Base-by-base conservation (phyloP, 805 yeast species). In the Cyberlindnera mississippiensis region DNA sequence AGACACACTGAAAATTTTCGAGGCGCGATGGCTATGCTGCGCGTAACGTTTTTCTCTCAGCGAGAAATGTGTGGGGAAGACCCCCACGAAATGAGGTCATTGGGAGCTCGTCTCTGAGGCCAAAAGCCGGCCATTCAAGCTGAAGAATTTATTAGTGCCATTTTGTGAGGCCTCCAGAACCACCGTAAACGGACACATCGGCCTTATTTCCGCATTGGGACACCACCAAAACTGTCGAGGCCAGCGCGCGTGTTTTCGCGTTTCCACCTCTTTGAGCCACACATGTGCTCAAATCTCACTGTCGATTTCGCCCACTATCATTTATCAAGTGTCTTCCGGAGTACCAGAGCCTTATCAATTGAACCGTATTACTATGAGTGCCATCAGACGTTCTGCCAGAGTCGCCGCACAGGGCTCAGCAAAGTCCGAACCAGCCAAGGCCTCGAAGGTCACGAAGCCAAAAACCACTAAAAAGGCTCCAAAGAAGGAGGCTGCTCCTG, bases 391-490 rank as follows among this genome's bases (percentile, higher is more conserved):
- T 16, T 45, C 57, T 9, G 36, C 51, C 2, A 49, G 53, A 42
- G 41, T 46, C 15, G 41, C 55, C 15, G 40, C 45, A 3, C 28
- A 34, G 24, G 15, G 37, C 3, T 35, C 32, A 6, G 18, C 51
- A 10, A 51, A 47, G 34, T 28, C 48, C 14, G 52, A 52, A 30
- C 38, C 53, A 4, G 33, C 37, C 7, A 26, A 37, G 11, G 33
- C 48, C 13, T 27, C 58, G 2, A 55, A 56, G 46, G 52, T 48
- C 16, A 38, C 52, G 10, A 61, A 60, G 42, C 56, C 57, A 40
- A 44, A 43, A 41, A 39, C 26, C 16, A 22, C 42, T 11, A 29
- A 29, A 28, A 10, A 33, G 36, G 28, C 28, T 10, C 8, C 35
- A 16, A 33, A 19, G 15, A 15, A 20, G 18, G 13, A 14, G 17